A percentile compares a stretch with the other conserved stretches of the same genome.
Conservation (phyloP, 495 filamentous ascomycete species). For the Xanthoparmelia taractica region DNA sequence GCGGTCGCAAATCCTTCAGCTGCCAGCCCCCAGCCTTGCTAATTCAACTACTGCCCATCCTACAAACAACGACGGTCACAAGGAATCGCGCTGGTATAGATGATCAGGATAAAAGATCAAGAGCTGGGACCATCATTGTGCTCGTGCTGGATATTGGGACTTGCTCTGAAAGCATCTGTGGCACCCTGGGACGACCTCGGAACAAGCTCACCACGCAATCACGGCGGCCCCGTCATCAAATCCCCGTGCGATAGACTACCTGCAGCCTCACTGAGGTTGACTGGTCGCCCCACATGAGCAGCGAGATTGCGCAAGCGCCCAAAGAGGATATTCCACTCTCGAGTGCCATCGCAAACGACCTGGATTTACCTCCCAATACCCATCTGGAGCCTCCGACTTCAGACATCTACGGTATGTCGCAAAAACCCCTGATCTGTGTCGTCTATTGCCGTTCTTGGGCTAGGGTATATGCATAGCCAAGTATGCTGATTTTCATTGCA, state of each 20-base stretch:
- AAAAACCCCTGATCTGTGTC: neutral
- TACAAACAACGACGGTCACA: neutral
- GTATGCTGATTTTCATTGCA: constrained; percentile 6
- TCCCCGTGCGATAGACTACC: constrained; percentile 9
- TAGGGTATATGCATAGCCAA: neutral
- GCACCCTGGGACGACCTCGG: neutral
- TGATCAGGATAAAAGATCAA: constrained; percentile 10
- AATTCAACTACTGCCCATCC: neutral
- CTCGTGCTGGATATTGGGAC: constrained; percentile 6
- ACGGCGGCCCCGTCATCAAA: neutral
- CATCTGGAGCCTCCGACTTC: constrained; percentile 14
- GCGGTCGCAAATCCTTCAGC: constrained; percentile 11
- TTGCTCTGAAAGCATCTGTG: neutral
- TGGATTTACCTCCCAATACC: constrained; percentile 21
- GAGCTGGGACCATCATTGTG: constrained; percentile 11
- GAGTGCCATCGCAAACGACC: constrained; percentile 22
- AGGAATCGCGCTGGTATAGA: constrained; percentile 6
- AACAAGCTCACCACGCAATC: constrained; percentile 1
- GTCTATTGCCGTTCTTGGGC: neutral
- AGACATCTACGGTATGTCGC: constrained; percentile 16
- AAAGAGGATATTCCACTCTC: constrained; percentile 29
- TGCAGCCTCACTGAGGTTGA: constrained; percentile 18
- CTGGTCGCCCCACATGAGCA: constrained; percentile 41
- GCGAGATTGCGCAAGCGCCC: constrained; percentile 36
- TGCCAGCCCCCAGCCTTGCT: constrained; percentile 5